Conservation (phyloP, 129 eudicot species). For the Flaveria robusta region DNA sequence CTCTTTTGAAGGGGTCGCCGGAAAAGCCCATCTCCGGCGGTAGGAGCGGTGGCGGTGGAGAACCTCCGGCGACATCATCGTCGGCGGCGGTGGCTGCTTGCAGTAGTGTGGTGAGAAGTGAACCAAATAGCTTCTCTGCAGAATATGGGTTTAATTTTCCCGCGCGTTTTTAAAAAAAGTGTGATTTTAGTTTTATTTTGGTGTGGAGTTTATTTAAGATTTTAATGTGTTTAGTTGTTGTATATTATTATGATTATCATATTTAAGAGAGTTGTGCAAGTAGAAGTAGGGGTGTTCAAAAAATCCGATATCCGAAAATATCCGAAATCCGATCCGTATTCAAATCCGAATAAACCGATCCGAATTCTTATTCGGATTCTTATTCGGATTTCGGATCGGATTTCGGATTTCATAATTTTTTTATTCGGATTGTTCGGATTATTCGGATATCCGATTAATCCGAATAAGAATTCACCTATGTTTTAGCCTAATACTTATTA, state of each 20-base stretch:
- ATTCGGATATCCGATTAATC: too few relatives aligned
- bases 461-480: too few relatives aligned
- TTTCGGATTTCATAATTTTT: too few relatives aligned
- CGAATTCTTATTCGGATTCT: too few relatives aligned
- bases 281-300: too few relatives aligned
- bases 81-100: constrained; percentile 24
- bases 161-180: not conserved
- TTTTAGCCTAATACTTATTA: too few relatives aligned
- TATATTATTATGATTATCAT: constrained; percentile 5
- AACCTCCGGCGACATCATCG: constrained; percentile 52
- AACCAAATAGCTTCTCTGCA: constrained; percentile 66
- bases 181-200: constrained; percentile 15
- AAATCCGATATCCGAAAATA: too few relatives aligned
- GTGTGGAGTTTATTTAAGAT: constrained; percentile 21
- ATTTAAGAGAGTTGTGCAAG: constrained; percentile 31
- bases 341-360: too few relatives aligned
- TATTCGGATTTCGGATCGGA: too few relatives aligned
- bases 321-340: too few relatives aligned
- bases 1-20: constrained; percentile 62
- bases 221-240: constrained; percentile 31
- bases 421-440: too few relatives aligned
- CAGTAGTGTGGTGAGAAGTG: constrained; percentile 38
- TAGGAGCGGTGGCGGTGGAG: constrained; percentile 20
- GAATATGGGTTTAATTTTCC: constrained; percentile 9
- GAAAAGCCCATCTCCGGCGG: constrained; percentile 23